Evolutionary conservation across 441 rosid genomes (phyloP), one percentile per base, ranked within the genome.

Genomic region (Macaranga tanarius): DNA sequence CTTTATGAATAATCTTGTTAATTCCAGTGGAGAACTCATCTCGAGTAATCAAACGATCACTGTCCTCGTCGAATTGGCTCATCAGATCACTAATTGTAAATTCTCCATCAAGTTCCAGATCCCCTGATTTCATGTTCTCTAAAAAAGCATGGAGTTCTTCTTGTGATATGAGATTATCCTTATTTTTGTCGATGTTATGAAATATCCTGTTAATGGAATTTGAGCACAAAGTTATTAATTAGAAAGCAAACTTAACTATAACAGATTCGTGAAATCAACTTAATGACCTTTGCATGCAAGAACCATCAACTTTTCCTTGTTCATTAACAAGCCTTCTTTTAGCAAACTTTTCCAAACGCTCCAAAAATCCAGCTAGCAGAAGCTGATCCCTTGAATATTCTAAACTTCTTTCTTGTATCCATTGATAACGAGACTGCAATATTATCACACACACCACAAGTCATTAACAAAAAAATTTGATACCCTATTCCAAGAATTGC

Each of bases 341-440:
- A 22, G 77, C 77, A 67, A 51, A 34, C 12, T 68, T 67, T 23
- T 67, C 67, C 20, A 74, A 51, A 40, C 59, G 67, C 38, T 61
- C 42, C 44, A 74, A 68, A 25, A 67, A 74, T 67, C 67, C 72
- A 59, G 72, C 77, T 19, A 74, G 51, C 22, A 67, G 67, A 56
- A 74, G 67, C 54, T 74, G 67, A 48, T 74, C 54, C 67, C 52
- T 58, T 23, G 54, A 74, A 74, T 47, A 67, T 48, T 59, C 62
- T 26, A 74, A 67, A 59, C 77, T 74, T 60, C 72, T 58, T 25
- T 50, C 57, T 60, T 67, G 77, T n/a, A 74, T 67, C 72, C 67
- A 67, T 40, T 67, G 48, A 42, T 67, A 34, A 16, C 60, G 25
- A 4, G 71, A 74, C 77, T 74, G 71, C 71, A 73, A 15, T 3